Base-by-base conservation (phyloP, 139 green algal species). In the Haematococcus lacustris region DNA sequence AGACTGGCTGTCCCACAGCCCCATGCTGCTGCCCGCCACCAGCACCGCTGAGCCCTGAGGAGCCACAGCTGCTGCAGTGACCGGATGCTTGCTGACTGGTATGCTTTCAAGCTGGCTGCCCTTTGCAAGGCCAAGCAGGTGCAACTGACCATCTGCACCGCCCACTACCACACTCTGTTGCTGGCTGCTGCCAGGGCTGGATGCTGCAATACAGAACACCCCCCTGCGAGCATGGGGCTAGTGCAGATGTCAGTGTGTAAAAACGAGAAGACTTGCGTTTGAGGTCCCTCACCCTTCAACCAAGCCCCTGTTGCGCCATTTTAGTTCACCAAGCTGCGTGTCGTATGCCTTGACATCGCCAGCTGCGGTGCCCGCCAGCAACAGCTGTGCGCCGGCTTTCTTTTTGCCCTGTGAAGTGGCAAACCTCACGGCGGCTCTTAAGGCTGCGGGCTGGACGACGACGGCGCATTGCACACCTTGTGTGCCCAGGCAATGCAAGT, bases 281-380 rank as follows among this genome's bases (percentile, higher is more conserved):
- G 60, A 23, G 28, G 3, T 70, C 17, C 2, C 82, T 70, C 50
- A 91, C 88, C 88, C 88, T 68, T 90, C 81, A 38, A 89, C 80
- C 67, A 69, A 83, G 38, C 70, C 69, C 1, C 38, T 34, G 2
- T 68, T 41, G 3, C 76, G 66, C 88, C 88, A 93, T 34, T 73
- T 71, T 7, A 87, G 64, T 32, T 90, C 79, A 0, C 82, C 85
- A 1, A 84, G 66, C 51, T 84, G 76, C 0, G 79, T 72, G 32
- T 90, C 80, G 50, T 81, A 92, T 2, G 77, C 70, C 62, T 82
- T 79, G 2, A 93, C 80, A 37, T 84, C 78, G 26, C 88, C 88
- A 30, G 75, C 65, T 17, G 71, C 75, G 30, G 75, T 89, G 38
- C 87, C 88, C 37, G 86, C 76, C 1, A 83, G 76, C 7, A 91